Evolutionary conservation across 169 alveolate genomes (phyloP), one percentile per base, ranked within the genome.

Genomic region (Cryptosporidium muris): DNA sequence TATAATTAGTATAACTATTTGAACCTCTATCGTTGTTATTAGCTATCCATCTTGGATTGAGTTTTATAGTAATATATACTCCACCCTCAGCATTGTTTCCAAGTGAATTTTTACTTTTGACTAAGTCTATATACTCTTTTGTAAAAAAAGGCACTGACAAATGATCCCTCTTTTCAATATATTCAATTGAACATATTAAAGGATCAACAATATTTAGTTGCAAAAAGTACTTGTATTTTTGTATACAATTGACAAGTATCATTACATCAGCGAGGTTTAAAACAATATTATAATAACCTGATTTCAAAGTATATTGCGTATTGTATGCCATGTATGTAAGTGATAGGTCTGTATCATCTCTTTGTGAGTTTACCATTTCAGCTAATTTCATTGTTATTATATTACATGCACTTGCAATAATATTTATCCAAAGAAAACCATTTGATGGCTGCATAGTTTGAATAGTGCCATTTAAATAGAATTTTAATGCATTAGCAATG

Each of bases 11-110:
- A 25, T 25, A 25, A 6, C 48, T 66, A n/a, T 34, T 66, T 9
- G 64, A 51, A 36, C 51, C 64, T 9, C 81, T 52, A 3, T 36
- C 36, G 25, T 66, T 51, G 37, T 66, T 66, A 34, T 66, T 51
- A 3, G 51, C 58, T 6, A 66, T 66, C 81, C 81, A 66, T 37
- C 81, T 66, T 34, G 81, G 81, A 36, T 64, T 66, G 6, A 66
- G 9, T 66, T 64, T 52, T 8, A 66, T 49, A 6, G 81, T 51
- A 5, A 66, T 38, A 51, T 51, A 66, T 2, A 66, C 51, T n/a
- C 81, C 81, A n/a, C 81, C 81, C 36, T 64, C 81, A 36, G 48
- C 51, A 7, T 63, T 51, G 42, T 66, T 66, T 16, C 64, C 53
- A 0, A 66, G 8, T 51, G 51, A 9, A 51, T 66, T 66, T 7